phyloP scores from a whole-genome alignment of 768 basidiomycete species.

The Pisolithus tinctorius region DNA sequence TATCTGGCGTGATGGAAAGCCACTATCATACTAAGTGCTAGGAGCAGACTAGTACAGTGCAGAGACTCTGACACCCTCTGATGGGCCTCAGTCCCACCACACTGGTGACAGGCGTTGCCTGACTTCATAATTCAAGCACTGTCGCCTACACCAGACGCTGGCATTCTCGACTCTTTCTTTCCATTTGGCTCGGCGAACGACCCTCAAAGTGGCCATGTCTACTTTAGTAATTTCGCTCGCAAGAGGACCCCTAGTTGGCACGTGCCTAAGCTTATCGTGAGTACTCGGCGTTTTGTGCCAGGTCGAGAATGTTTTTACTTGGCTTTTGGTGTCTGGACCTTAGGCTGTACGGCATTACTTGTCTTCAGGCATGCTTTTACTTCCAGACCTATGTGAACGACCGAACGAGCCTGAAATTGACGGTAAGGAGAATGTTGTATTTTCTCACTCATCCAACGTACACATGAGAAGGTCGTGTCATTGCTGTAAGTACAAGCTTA shows the following conservation, averaged over 20 bases:
- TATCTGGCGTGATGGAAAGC: too few relatives aligned
- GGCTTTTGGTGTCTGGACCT: background rate
- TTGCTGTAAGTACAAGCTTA: background rate
- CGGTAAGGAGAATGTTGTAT: background rate
- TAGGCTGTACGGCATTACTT: slow-evolving; percentile 20
- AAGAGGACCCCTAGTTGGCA: slow-evolving; percentile 23
- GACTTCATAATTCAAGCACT: too few relatives aligned
- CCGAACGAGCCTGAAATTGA: slow-evolving; percentile 1
- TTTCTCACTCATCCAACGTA: background rate
- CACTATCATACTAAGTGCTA: too few relatives aligned
- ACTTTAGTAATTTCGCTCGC: slow-evolving; percentile 7
- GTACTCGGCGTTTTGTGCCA: background rate
- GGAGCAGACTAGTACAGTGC: too few relatives aligned
- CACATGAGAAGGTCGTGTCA: slow-evolving; percentile 1
- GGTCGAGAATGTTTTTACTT: background rate
- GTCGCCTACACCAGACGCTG: too few relatives aligned
- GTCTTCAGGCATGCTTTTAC: slow-evolving; percentile 6
- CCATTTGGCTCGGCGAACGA: too few relatives aligned
- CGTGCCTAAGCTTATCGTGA: slow-evolving; percentile 17
- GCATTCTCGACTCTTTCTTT: too few relatives aligned
- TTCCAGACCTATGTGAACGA: slow-evolving; percentile 6
- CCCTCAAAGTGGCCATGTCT: background rate
- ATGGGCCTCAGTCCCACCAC: too few relatives aligned
- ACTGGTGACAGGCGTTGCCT: too few relatives aligned
- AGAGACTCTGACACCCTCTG: too few relatives aligned